Base-by-base conservation (phyloP, 139 green algal genomes). In the Chlorella sp. region DNA sequence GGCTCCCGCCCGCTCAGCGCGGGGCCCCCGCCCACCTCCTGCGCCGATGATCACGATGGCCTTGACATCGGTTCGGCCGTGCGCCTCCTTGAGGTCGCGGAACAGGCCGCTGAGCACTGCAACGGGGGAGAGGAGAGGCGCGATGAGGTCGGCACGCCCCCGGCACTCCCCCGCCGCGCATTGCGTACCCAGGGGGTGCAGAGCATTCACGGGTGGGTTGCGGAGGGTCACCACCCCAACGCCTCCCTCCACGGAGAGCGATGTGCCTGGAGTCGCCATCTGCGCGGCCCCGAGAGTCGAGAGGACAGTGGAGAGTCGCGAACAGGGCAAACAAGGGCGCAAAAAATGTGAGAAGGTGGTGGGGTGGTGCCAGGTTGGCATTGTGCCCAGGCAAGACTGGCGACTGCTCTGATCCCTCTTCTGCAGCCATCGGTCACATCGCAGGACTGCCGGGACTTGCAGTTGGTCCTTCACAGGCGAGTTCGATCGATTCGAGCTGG, bases 151-250 rank as follows among this genome's bases (percentile, higher is more conserved):
- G 15, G 43, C 8, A 23, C n/a, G 15, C 9, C 59, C 31, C 38
- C 25, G 40, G 25, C 3, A 53, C 8, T 23, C 2, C 3, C 11
- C 4, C 25, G 8, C 23, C 11, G 8, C 27, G 12, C 42, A 35
- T 7, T 42, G 15, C 12, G 81, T 76, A 38, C 94, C 92, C 88
- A 50, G 85, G 0, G 94, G 92, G 67, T 97, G 93, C 74, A 99
- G 77, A 3, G 96, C 94, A 71, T 99, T 99, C 1, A 99, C 92
- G 3, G 96, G 96, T 27, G 94, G 91, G 79, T 98, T 97, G 59
- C 66, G 53, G 3, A 99, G 84, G 8, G 88, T 95, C 27, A 99
- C 90, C 11, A 98, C 74, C 0, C 92, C 95, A 3, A 99, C 90
- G 15, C 93, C 95, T 61, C 91, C 87, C 0, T 72, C 35, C 41